Base-by-base conservation (phyloP, 768 basidiomycete genomes). In the Podaxis sp. region DNA sequence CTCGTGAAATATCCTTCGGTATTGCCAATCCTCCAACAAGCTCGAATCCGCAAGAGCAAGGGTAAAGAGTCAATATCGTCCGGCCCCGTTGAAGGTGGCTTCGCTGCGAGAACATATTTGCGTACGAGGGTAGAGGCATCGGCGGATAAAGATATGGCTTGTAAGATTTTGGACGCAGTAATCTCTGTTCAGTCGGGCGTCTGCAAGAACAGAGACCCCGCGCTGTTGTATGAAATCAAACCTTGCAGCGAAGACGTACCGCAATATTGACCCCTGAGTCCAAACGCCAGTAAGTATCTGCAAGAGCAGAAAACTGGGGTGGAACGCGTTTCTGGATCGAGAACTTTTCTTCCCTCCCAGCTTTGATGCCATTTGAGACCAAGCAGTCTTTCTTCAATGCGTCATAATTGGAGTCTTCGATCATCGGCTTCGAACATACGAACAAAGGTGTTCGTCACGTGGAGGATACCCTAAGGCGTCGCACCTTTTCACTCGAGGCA, bases 261-360 rank as follows among this genome's bases (percentile, higher is more conserved):
- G 82, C 72, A 56, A 89, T 71, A 49, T 86, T 77, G n/a, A 81
- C 77, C 11, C 89, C 90, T 2, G 84, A 81, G 74, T 95, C 93
- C 63, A 95, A 76, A 71, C 84, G 76, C 89, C 90, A 95, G 76
- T 94, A 95, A 69, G 93, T 91, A 75, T 91, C 88, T n/a, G 90
- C 84, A 52, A 94, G 80, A 4, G 81, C 76, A 6, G 82, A 78
- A 68, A 93, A 93, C 67, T 93, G 92, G 2, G 90, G 88, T 3
- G 90, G 86, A 64, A 95, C 87, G 67, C 82, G 84, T 30, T 82
- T 76, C 72, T 84, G 72, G 72, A 77, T 58, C 70, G 76, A 74
- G 77, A 91, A 78, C 64, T 73, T 68, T 65, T 79, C 70, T 80
- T 89, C 77, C 70, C 80, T 75, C 4, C 83, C 82, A 70, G 92